Percentiles rank a stretch among this genome's conserved stretches.
phyloP scores from a whole-genome alignment of 1,284 basidiomycete genomes.

The Spongiforma sp. region DNA sequence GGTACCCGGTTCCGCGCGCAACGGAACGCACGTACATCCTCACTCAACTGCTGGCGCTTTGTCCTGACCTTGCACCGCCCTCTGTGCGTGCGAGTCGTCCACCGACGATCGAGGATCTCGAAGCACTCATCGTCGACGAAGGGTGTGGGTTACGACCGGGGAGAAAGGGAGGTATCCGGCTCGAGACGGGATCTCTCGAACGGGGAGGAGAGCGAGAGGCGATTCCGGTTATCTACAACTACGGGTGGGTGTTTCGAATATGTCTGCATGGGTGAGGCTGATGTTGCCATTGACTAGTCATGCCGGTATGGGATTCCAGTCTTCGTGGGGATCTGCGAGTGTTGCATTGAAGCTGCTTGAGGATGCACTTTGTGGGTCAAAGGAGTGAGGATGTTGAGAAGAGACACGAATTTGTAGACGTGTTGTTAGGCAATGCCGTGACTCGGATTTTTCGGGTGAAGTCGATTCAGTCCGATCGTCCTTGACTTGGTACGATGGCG shows the following conservation, averaged over 20 bases:
- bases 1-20: slow-evolving; percentile 61
- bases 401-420: too few relatives aligned
- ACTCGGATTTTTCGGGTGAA: not conserved
- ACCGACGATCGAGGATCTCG: slow-evolving; percentile 67
- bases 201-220: slow-evolving; percentile 30
- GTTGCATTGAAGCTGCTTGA: slow-evolving; percentile 61
- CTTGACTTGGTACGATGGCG: slow-evolving; percentile 39
- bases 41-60: slow-evolving; percentile 56
- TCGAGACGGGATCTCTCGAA: slow-evolving; percentile 62
- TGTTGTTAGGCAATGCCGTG: too few relatives aligned
- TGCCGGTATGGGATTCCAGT: slow-evolving; percentile 72
- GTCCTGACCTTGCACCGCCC: slow-evolving; percentile 72
- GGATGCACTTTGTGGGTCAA: slow-evolving; percentile 36
- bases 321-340: slow-evolving; percentile 75
- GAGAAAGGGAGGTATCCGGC: slow-evolving; percentile 68
- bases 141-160: slow-evolving; percentile 78
- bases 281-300: slow-evolving; percentile 40
- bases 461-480: not conserved
- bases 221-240: slow-evolving; percentile 55
- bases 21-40: slow-evolving; percentile 69
- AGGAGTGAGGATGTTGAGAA: not conserved
- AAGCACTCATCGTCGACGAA: slow-evolving; percentile 65
- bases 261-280: not conserved
- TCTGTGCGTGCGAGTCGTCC: slow-evolving; percentile 50
- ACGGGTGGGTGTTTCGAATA: slow-evolving; percentile 65